These are phyloP conservation scores for Echinosophora koreensis DNA, from an alignment of 306 rosid genomes.

Conservation along the genomic window DNA sequence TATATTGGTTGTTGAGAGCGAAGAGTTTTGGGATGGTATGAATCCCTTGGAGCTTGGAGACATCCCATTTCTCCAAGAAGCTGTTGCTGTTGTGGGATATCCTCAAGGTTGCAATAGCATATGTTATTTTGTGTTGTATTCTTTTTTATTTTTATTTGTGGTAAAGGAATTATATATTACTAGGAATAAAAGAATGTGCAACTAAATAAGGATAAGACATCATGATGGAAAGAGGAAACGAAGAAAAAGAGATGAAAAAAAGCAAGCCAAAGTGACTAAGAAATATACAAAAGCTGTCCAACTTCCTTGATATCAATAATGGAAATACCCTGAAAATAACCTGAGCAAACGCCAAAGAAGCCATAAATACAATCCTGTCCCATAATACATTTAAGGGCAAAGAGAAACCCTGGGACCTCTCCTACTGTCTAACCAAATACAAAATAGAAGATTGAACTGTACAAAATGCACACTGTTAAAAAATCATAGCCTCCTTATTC, in stretches of 20 bases:
- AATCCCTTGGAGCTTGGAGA: slow-evolving; percentile 78
- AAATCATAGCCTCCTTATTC: neutral
- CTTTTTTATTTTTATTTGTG: neutral
- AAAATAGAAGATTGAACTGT: neutral
- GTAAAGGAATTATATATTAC: neutral
- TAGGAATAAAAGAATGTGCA: neutral
- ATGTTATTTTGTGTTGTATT: slow-evolving; percentile 19
- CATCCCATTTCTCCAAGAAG: slow-evolving; percentile 83
- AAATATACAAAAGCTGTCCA: neutral
- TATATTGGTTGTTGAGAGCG: slow-evolving; percentile 65
- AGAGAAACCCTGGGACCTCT: neutral
- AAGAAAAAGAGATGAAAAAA: neutral
- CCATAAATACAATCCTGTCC: neutral
- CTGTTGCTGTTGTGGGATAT: slow-evolving; percentile 94
- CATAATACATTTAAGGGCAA: neutral
- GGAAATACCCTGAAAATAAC: neutral
- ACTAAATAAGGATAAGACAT: neutral
- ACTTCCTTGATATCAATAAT: slow-evolving; percentile 5
- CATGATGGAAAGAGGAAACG: neutral
- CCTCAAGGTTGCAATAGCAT: slow-evolving; percentile 73
- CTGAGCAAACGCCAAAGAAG: neutral
- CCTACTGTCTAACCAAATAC: neutral
- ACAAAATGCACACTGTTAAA: neutral
- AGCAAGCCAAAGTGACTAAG: neutral
- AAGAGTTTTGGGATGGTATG: slow-evolving; percentile 84